These are phyloP conservation scores for Agrostemma githago DNA, from an alignment of 148 eudicot species.

Conservation along the genomic window DNA sequence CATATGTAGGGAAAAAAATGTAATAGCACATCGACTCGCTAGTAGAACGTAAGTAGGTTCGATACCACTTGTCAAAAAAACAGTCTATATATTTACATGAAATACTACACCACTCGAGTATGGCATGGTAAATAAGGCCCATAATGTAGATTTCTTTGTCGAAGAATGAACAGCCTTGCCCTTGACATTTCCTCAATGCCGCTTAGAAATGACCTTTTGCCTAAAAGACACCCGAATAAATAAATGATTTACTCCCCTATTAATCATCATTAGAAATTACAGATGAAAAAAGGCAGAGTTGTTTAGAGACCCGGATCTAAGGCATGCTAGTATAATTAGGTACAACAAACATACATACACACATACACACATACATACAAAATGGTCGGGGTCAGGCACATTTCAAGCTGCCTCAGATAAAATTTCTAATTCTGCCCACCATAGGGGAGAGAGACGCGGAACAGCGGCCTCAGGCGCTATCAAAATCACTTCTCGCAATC, in stretches of 20 bases:
- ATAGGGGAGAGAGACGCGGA: slow-evolving; percentile 81
- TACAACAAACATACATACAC: neutral
- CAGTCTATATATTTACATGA: too few species aligned
- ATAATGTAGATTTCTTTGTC: too few species aligned
- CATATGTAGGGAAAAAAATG: too few species aligned
- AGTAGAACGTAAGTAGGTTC: too few species aligned
- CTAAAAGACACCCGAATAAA: neutral
- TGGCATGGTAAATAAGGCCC: too few species aligned
- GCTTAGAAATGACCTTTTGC: too few species aligned
- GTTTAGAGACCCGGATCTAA: slow-evolving; percentile 2
- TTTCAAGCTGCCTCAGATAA: slow-evolving; percentile 60
- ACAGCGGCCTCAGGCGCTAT: slow-evolving; percentile 62
- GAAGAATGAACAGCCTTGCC: too few species aligned
- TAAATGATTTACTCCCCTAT: neutral
- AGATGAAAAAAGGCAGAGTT: slow-evolving; percentile 7
- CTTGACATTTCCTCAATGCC: too few species aligned
- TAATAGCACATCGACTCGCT: too few species aligned
- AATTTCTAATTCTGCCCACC: slow-evolving; percentile 98
- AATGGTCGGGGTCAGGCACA: neutral
- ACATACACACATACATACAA: slow-evolving; percentile 14
- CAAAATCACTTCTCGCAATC: slow-evolving; percentile 42
- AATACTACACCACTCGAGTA: too few species aligned
- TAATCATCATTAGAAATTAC: slow-evolving; percentile 16
- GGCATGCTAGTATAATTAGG: neutral
- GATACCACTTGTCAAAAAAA: too few species aligned